These are phyloP conservation scores for Marchantia paleacea DNA, from an alignment of 225 moss, liverwort and hornwort species.

Conservation along the genomic window DNA sequence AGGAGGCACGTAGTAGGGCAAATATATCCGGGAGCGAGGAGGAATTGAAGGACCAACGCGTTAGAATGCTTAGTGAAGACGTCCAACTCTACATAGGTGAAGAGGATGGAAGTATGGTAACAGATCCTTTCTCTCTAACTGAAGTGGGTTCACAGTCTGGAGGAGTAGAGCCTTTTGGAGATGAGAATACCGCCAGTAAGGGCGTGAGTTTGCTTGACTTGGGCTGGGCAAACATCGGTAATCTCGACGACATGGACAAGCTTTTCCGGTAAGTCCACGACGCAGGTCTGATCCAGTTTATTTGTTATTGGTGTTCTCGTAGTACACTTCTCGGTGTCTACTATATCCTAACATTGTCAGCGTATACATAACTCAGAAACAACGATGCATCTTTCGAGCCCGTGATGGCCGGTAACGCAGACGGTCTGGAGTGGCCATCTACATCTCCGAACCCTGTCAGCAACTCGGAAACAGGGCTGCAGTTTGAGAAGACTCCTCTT, in stretches of 20 bases:
- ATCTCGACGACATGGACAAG: constrained; percentile 54
- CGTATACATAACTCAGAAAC: constrained; percentile 32
- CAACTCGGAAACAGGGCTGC: constrained; percentile 15
- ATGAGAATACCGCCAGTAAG: constrained; percentile 35
- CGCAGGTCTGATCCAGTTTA: neutral
- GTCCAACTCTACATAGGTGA: constrained; percentile 24
- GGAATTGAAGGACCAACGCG: constrained; percentile 13
- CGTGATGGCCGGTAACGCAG: constrained; percentile 32
- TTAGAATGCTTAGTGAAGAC: constrained; percentile 16
- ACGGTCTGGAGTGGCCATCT: constrained; percentile 44
- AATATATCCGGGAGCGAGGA: constrained; percentile 14
- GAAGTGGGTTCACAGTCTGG: constrained; percentile 32
- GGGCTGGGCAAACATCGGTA: constrained; percentile 49
- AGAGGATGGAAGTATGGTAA: constrained; percentile 29
- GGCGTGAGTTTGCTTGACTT: constrained; percentile 45
- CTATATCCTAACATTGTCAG: neutral
- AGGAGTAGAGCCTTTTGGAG: constrained; percentile 38
- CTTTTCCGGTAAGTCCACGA: constrained; percentile 38
- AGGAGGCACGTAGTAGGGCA: constrained; percentile 15
- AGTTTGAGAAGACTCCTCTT: constrained; percentile 27
- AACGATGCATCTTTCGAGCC: constrained; percentile 44
- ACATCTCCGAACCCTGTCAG: constrained; percentile 20
- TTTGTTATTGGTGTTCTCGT: neutral
- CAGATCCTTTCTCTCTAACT: constrained; percentile 38
- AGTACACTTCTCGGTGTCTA: neutral